phyloP scores from a whole-genome alignment of 2,329 filamentous ascomycete genomes.

The Diplodia sapinea region DNA sequence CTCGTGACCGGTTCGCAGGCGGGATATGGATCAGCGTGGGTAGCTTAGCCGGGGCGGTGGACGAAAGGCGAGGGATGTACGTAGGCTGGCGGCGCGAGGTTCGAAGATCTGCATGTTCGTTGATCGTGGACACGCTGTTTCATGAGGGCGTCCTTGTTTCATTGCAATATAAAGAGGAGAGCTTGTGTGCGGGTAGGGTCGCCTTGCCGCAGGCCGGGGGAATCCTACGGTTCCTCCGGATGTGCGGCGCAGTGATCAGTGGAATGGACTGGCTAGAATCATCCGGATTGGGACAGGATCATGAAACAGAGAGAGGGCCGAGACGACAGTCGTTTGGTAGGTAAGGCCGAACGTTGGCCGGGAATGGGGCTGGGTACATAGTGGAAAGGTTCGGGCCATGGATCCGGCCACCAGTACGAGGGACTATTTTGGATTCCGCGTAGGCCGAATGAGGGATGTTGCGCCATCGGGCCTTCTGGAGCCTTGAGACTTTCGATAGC shows the following conservation, averaged over 20 bases:
- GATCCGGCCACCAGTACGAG: background rate
- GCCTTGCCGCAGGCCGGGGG: background rate
- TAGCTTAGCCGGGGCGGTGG: no score
- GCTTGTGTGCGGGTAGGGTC: background rate
- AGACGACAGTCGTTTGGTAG: background rate
- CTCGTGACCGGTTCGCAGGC: no score
- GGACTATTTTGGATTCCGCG: background rate
- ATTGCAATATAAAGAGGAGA: background rate
- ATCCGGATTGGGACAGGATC: background rate
- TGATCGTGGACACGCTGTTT: background rate
- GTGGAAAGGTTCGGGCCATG: background rate
- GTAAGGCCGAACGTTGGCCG: background rate
- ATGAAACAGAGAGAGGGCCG: background rate
- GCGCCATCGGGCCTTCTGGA: background rate
- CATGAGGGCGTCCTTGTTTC: background rate
- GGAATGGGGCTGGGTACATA: no score
- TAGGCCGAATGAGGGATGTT: background rate
- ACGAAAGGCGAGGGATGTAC: no score
- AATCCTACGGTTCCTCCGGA: background rate
- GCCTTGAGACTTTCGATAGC: background rate
- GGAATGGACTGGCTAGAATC: background rate
- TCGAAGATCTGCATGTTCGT: background rate
- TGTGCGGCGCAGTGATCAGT: background rate
- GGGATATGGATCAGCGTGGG: no score
- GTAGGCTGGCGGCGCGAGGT: no score